Evolutionary conservation across 108 stramenopile species (phyloP), one percentile per base, ranked within the genome.

Genomic region (Nitzschia inconspicua): DNA sequence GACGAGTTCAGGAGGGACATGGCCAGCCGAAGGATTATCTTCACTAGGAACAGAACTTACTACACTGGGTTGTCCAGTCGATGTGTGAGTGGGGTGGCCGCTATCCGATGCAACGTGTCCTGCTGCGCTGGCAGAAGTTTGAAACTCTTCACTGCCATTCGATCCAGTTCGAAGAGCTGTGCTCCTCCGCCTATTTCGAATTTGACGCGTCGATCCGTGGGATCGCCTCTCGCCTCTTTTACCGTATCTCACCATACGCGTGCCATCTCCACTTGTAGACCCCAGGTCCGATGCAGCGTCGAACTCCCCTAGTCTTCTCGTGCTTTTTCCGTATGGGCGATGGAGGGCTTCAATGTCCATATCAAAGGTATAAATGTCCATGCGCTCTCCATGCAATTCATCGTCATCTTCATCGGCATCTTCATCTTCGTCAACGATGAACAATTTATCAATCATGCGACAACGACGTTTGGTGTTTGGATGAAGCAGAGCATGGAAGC

Each of bases 301-400:
- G 16, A 11, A 32, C n/a, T 31, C 24, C 40, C 3, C 14, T 10
- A 7, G 31, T 10, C 26, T n/a, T n/a, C 18, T 48, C 14, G 13
- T 29, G 14, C 16, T 24, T 23, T 25, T 44, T 35, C 20, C 8
- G 4, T 44, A 40, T 0, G 52, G 26, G 8, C 50, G 75, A 57
- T 72, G 79, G 10, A 84, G 40, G 19, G 81, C 76, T 56, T 79
- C 66, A 24, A 83, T 68, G 52, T 85, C 87, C 81, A 85, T 85
- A 46, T 88, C 87, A 57, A 76, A 85, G 14, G 87, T 88, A 49
- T 70, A 82, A 57, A 83, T 57, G 3, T 83, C 63, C 76, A 85
- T 75, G 32, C 72, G 62, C 32, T 86, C 84, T 14, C 57, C 78
- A 19, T 47, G 32, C 9, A 51, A 11, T 14, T 73, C 63, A 13